Evolutionary conservation across 2,329 filamentous ascomycete species (phyloP), one percentile per base, ranked within the genome.

Genomic region (Aaosphaeria pasadenensis): DNA sequence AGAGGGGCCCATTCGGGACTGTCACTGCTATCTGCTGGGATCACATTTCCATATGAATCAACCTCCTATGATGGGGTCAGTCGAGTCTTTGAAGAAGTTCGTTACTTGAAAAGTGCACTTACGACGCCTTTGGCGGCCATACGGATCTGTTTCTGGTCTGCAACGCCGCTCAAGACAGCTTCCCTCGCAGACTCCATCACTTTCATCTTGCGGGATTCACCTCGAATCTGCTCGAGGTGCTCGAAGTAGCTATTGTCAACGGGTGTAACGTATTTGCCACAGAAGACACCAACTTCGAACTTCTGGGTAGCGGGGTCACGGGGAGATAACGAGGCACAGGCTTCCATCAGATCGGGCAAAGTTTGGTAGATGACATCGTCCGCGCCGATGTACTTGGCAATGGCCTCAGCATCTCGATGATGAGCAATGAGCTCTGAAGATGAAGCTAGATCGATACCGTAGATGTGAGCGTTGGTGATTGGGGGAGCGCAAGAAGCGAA

Each of bases 251-350:
- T 85, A 5, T 85, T 80, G 1, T 86, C 82, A 1, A 96, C 87
- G 0, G 84, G 83, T 0, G 92, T 96, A 52, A 89, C 79, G 70
- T 96, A 96, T 54, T 85, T 83, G 41, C 92, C 92, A 63, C 85
- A 90, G 74, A 97, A 96, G 6, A 96, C 91, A 46, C 92, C 91
- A 2, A 95, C 85, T 66, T 97, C 92, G 57, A 96, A 96, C 47
- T 86, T 77, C 54, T 81, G 75, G 6, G 77, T 77, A 59, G 81
- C 67, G 32, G 75, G 73, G 51, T 80, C 72, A 47, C 80, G 74
- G 44, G 84, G 79, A 51, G 83, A 85, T 4, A 89, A 80, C 56
- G 90, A 85, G 1, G 84, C 80, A 63, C 91, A 96, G 0, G 91
- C 84, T 30, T 79, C 83, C 63, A 87, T 86, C n/a, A 97, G 77